A percentile compares a stretch with the other conserved stretches of the same genome.
Evolutionary conservation across 768 basidiomycete species (phyloP).

Genomic region (Amyloporia xantha): DNA sequence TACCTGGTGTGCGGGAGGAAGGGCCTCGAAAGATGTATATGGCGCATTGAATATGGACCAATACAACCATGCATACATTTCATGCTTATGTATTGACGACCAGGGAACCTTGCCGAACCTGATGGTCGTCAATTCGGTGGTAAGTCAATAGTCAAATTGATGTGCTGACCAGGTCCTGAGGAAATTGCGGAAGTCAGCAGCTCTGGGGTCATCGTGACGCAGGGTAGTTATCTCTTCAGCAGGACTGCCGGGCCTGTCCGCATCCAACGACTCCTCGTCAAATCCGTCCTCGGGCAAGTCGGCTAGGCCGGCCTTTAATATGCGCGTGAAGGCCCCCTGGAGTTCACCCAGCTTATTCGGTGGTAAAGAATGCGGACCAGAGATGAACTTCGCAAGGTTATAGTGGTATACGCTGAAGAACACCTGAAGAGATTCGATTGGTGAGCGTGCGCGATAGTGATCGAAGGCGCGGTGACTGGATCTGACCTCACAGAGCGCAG

Average conservation of each 20-base stretch:
- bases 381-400: slow-evolving; percentile 41
- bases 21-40: slow-evolving; percentile 42
- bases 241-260: slow-evolving; percentile 51
- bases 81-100: slow-evolving; percentile 56
- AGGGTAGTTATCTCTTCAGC: slow-evolving; percentile 52
- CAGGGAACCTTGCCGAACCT: slow-evolving; percentile 78
- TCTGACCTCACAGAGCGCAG: slow-evolving; percentile 56
- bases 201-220: slow-evolving; percentile 59
- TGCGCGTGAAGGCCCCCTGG: slow-evolving; percentile 49
- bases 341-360: slow-evolving; percentile 50
- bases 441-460: neutral
- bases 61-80: slow-evolving; percentile 71
- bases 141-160: neutral
- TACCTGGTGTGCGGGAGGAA: slow-evolving; percentile 39
- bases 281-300: slow-evolving; percentile 42
- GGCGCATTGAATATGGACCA: slow-evolving; percentile 77
- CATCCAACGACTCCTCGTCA: slow-evolving; percentile 47
- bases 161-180: slow-evolving; percentile 47
- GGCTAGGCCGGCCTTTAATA: slow-evolving; percentile 61
- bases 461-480: slow-evolving; percentile 6
- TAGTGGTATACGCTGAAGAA: slow-evolving; percentile 64
- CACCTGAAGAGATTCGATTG: slow-evolving; percentile 34
- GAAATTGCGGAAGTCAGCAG: slow-evolving; percentile 63
- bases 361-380: slow-evolving; percentile 37
- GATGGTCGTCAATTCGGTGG: slow-evolving; percentile 5